Base-by-base conservation (phyloP, 192 early-diverging fungal genomes). In the Coemansia sp. region DNA sequence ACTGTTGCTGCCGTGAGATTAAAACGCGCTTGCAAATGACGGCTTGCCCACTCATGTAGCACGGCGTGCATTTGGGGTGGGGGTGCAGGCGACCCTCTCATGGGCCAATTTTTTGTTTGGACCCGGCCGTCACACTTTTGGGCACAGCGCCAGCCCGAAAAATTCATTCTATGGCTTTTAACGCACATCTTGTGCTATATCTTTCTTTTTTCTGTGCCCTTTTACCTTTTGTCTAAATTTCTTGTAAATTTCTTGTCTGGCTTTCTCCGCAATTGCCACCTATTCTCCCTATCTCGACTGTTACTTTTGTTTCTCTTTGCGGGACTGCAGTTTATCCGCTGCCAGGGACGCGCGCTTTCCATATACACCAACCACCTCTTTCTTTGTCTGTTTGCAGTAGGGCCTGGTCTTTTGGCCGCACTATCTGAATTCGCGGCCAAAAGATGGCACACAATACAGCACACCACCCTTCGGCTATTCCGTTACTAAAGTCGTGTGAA, bases 401-500 rank as follows among this genome's bases (percentile, higher is more conserved):
- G 17, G 21, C 10, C 25, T 12, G 53, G 11, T 17, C 23, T 52
- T 43, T 43, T 43, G 41, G 41, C 22, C 22, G 51, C 51, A 52
- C 51, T 24, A 14, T 49, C 17, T 49, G 47, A 49, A 21, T 17
- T 7, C 17, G 47, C 17, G n/a, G 51, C 37, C 37, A 7, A 4
- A 17, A 56, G 21, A 75, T 75, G 73, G 73, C 41, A 14, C 60
- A 43, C 14, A 65, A 61, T 53, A 39, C 61, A 57, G 15, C 61
- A 14, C 71, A 63, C 23, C 52, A 53, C 29, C 53, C 64, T 6
- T 57, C 64, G 37, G 59, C 69, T 11, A 81, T 81, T 63, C 78
- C 78, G n/a, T 52, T 81, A 56, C 66, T 81, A 69, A 81, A 81
- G 60, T 81, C 78, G 12, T 81, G 78, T 47, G 78, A 81, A 66